These are phyloP conservation scores for Penicillium brevicompactum DNA, from an alignment of 2,329 filamentous ascomycete species.

Conservation along the genomic window DNA sequence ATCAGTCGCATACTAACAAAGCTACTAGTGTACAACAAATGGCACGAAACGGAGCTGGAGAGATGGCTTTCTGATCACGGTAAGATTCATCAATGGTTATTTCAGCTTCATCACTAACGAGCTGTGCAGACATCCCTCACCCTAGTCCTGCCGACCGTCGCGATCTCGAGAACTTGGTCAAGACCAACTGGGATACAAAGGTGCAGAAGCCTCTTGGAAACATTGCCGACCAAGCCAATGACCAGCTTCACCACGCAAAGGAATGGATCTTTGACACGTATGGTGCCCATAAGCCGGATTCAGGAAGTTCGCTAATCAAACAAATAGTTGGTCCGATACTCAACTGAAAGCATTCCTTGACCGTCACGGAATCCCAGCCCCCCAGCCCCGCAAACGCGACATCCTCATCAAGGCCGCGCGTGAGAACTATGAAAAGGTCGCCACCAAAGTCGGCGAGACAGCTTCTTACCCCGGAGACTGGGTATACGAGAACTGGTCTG, in stretches of 20 bases:
- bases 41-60: conserved; percentile 97
- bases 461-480: conserved; percentile 89
- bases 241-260: conserved; percentile 71
- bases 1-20: conserved; percentile 3
- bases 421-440: conserved; percentile 75
- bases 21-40: conserved; percentile 86
- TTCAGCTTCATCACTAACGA: neutral
- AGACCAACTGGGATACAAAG: conserved; percentile 83
- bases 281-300: conserved; percentile 17
- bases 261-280: conserved; percentile 91
- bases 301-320: conserved; percentile 7
- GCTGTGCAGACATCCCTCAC: conserved; percentile 70
- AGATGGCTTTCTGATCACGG: conserved; percentile 90
- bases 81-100: conserved; percentile 15
- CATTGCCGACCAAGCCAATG: conserved; percentile 73
- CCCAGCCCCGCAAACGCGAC: conserved; percentile 85
- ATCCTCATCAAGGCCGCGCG: conserved; percentile 76
- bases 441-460: conserved; percentile 76
- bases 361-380: conserved; percentile 80
- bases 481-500: conserved; percentile 88
- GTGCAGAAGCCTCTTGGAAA: conserved; percentile 74
- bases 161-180: conserved; percentile 88
- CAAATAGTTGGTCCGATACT: conserved; percentile 80
- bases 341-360: conserved; percentile 93
- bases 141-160: conserved; percentile 89